Base-by-base conservation (phyloP, 257 asterid species). In the Fraxinus excelsior region DNA sequence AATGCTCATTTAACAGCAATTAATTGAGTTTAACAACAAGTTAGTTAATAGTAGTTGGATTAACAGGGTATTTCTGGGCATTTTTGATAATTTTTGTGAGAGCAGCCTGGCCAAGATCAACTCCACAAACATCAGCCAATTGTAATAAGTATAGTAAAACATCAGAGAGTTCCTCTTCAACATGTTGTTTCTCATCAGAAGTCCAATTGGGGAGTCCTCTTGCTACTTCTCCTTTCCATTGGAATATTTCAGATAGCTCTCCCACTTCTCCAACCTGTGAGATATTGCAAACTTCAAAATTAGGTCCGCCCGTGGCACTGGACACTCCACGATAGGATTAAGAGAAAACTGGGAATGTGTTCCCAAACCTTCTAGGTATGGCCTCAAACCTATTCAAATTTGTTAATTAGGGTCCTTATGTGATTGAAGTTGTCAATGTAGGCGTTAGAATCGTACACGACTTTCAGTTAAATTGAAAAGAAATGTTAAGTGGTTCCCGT, bases 241-340 rank as follows among this genome's bases (percentile, higher is more conserved):
- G 94, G 77, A 90, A 90, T 67, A 90, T 83, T 81, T 90, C 94
- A 2, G 94, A 90, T 2, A 90, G 68, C 72, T 90, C 94, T 74
- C 94, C 94, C 31, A 90, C 94, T 64, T 90, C 94, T 67, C 94
- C 94, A n/a, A 90, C 94, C 92, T 90, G 74, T 51, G 3, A n/a
- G 16, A 26, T 38, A 40, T 18, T 68, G 64, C 23, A 53, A 53
- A 53, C 64, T n/a, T 53, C 7, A 7, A 53, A 23, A 46, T 71
- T 71, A 38, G 35, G 46, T 44, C 0, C 3, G 18, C 71, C 28
- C 9, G 42, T 14, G 42, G n/a, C 4, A 67, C 29, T 28, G 2
- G 7, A 28, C n/a, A 29, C 14, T 35, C 40, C 40, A 37, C 9
- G 40, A 37, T 0, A 37, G 11, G 40, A 37, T 37, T 37, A 7